These are phyloP conservation scores for Microsporum audouinii DNA, from an alignment of 2,329 filamentous ascomycete genomes.

Conservation along the genomic window DNA sequence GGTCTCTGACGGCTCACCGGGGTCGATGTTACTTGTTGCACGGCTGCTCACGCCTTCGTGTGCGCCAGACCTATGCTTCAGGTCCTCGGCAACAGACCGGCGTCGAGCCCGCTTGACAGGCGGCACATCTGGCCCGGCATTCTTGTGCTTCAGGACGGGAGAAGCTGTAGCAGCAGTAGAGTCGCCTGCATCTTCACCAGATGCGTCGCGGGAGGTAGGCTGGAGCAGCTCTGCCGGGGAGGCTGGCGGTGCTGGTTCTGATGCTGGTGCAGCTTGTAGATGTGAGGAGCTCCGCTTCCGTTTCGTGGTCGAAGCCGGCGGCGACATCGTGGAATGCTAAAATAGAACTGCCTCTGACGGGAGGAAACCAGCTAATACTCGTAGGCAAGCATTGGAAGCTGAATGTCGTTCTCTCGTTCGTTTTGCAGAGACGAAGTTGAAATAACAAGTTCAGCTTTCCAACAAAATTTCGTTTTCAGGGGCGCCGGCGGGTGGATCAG, in stretches of 20 bases:
- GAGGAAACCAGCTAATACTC: not conserved
- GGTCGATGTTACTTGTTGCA: conserved; percentile 43
- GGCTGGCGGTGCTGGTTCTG: conserved; percentile 38
- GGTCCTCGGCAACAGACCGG: conserved; percentile 23
- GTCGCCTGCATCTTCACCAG: conserved; percentile 68
- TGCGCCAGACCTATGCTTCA: conserved; percentile 5
- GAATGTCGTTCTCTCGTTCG: too few species aligned
- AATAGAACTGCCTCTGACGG: not conserved
- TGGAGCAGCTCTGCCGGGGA: conserved; percentile 48
- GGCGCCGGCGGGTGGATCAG: not conserved
- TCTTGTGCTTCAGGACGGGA: conserved; percentile 40
- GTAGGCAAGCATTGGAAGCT: not conserved
- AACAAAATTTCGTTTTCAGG: not conserved
- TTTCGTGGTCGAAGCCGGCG: conserved; percentile 55
- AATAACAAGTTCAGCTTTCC: not conserved
- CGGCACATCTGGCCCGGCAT: conserved; percentile 39
- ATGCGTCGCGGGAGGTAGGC: conserved; percentile 70
- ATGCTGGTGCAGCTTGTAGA: conserved; percentile 31
- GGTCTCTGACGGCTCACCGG: conserved; percentile 58
- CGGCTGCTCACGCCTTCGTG: not conserved
- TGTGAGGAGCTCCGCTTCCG: conserved; percentile 57
- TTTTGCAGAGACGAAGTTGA: not conserved
- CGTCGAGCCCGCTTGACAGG: conserved; percentile 68
- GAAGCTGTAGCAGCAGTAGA: conserved; percentile 43
- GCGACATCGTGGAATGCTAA: conserved; percentile 29